phyloP scores from a whole-genome alignment of 2,329 filamentous ascomycete genomes.

The Calonectria montana region DNA sequence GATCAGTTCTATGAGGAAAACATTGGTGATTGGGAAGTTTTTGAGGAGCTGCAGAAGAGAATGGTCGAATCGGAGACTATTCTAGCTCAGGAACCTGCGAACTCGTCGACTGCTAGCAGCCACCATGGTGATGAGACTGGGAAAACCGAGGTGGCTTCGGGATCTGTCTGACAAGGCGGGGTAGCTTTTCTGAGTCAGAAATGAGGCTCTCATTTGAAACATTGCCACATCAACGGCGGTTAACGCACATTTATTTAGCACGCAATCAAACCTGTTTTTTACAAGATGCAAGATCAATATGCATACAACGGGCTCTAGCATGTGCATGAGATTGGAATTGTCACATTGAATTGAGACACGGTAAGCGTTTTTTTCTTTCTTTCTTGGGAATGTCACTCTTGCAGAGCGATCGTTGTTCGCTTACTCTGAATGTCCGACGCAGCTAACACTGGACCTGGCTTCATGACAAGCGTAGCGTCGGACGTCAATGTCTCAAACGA shows the following conservation, averaged over 20 bases:
- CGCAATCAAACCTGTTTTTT: not conserved
- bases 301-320: not conserved
- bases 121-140: not conserved
- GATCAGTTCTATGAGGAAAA: slow-evolving; percentile 29
- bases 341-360: not conserved
- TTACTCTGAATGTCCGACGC: slow-evolving; percentile 5
- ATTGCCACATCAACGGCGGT: not conserved
- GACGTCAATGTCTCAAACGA: not conserved
- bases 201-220: not conserved
- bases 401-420: not conserved
- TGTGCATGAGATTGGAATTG: not conserved
- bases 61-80: slow-evolving; percentile 1
- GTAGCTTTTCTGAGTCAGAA: not conserved
- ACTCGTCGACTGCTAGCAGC: slow-evolving; percentile 21
- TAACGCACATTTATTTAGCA: not conserved
- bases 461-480: not conserved
- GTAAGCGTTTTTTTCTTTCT: not conserved
- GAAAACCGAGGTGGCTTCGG: slow-evolving; percentile 6
- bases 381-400: not conserved
- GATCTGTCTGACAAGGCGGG: not conserved
- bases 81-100: not conserved
- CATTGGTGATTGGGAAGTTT: slow-evolving; percentile 28
- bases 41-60: slow-evolving; percentile 19
- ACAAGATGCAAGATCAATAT: not conserved
- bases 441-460: not conserved